Base-by-base conservation (phyloP, 2,329 filamentous ascomycete species). In the Neoarthrinium moseri region DNA sequence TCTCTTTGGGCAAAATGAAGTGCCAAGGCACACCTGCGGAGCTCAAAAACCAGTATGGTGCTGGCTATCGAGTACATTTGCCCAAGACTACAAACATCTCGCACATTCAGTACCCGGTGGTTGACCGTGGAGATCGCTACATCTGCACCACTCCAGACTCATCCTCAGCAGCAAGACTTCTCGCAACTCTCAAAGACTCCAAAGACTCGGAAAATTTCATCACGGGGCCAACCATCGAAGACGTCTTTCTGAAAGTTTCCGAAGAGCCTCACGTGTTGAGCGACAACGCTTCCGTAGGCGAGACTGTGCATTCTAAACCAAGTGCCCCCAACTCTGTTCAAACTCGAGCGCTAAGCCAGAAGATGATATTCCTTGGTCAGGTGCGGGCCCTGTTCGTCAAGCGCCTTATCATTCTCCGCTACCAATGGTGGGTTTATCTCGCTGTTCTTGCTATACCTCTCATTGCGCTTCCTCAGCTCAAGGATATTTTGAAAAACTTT, bases 171-270 rank as follows among this genome's bases (percentile, higher is more conserved):
- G 75, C 79, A 4, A 59, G 63, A 0, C 76, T 83, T 36, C 71
- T 84, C n/a, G 64, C 69, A 7, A 63, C 70, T 22, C 64, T 86
- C 7, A 76, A 84, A 54, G 62, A 68, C 11, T 64, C 74, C 12
- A 75, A 75, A 1, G 67, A 84, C 30, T 70, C 71, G 24, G 77
- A 84, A 40, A 83, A 84, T 53, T 78, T 81, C 46, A 77, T 86
- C 50, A 78, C 77, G 45, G 83, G 81, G 1, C 83, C 83, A 3
- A 84, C 80, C 0, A 80, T 87, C 18, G 83, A 86, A 56, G 82
- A 86, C 48, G 82, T 86, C 1, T 86, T 87, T 61, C 66, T 87
- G 10, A 82, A 81, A 45, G 70, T 86, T 24, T 80, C 82, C 0
- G 77, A 80, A 52, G 81, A 85, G 56, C 70, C 56, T 2, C 55